Evolutionary conservation across 106 monocot species (phyloP), one percentile per base, ranked within the genome.

Genomic region (Triglochin maritima): DNA sequence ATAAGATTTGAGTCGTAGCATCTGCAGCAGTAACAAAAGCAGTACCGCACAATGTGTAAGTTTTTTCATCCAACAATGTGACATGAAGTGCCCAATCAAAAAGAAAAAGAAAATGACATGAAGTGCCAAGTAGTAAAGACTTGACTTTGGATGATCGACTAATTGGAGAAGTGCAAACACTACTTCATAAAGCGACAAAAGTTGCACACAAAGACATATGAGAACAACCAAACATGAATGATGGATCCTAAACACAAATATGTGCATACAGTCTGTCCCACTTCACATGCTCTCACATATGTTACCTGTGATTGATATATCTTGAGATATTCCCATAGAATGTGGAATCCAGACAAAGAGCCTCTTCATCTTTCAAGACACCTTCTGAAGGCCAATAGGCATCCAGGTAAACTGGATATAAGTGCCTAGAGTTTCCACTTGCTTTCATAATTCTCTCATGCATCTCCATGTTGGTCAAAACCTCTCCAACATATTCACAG

Each of bases 231-330:
- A 29, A 0, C 29, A 29, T 29, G 29, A 29, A 29, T 29, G 29
- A 29, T 29, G 29, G 29, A 29, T 29, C 29, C 29, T 29, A 29
- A 29, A 29, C 29, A 29, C 29, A 29, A 29, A 29, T 29, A 29
- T 1, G 29, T 29, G 29, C 29, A 29, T 29, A 29, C 29, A 29
- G 29, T 29, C 29, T 29, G 29, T 29, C 0, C 29, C 29, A 29
- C 29, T 29, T 29, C 29, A 29, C 29, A 29, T 29, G 29, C 1
- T 29, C 29, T 29, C 29, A 29, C 29, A 29, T 29, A 29, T 29
- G 29, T 53, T 81, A 95, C 95, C 90, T 90, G 64, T 95, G 95
- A 66, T 95, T 95, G 10, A 90, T 81, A 79, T 90, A 95, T 66
- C 95, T 87, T 13, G 80, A 87, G 62, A 95, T 78, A 75, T 95